Conservation (phyloP, 2,329 filamentous ascomycete species). For the Chaetomium sp. region DNA sequence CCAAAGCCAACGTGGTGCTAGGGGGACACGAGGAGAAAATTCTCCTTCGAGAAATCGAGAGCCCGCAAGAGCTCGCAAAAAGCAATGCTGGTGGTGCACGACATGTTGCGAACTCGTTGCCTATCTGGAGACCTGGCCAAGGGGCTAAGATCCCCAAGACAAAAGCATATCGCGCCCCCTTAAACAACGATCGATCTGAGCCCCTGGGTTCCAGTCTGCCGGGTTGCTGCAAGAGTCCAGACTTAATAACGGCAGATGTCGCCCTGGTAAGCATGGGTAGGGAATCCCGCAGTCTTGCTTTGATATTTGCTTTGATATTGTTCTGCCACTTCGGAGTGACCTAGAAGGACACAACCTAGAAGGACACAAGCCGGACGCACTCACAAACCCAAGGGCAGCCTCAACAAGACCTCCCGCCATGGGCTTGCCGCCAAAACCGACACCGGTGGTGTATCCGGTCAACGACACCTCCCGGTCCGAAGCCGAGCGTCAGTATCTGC, state of each 20-base stretch:
- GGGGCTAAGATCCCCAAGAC: not conserved
- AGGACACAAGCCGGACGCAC: not conserved
- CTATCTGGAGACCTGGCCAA: not conserved
- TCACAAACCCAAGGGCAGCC: not conserved
- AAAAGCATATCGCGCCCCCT: not conserved
- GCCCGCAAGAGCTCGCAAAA: not conserved
- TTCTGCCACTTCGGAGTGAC: not conserved
- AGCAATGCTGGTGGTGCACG: not conserved
- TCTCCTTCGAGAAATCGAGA: no score
- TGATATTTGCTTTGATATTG: not conserved
- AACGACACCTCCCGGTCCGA: constrained; percentile 5
- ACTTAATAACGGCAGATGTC: not conserved
- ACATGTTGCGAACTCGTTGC: not conserved
- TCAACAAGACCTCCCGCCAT: not conserved
- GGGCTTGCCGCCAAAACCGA: not conserved
- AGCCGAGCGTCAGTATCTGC: constrained; percentile 4
- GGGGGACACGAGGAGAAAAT: no score
- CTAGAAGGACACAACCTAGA: no score
- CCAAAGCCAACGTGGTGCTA: no score
- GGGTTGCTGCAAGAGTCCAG: not conserved
- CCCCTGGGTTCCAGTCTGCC: not conserved
- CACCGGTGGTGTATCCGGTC: constrained; percentile 6
- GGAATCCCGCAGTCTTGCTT: not conserved
- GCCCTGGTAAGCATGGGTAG: not conserved
- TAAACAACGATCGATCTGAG: not conserved